Base-by-base conservation (phyloP, 1,284 basidiomycete species). In the Moniliella sp. region DNA sequence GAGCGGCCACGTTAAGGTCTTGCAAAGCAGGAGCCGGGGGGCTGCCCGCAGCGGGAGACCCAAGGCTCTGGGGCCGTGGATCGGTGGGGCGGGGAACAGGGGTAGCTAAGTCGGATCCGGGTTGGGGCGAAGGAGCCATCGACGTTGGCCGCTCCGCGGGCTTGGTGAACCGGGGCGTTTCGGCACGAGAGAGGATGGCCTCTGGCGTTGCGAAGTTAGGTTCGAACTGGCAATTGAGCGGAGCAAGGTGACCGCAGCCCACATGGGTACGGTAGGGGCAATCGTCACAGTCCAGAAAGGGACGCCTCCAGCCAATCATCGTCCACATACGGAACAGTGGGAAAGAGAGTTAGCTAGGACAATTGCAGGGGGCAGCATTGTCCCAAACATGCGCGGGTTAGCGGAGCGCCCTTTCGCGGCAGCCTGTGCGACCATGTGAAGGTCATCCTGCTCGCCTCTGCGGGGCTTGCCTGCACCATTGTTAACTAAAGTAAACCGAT, bases 201-300 rank as follows among this genome's bases (percentile, higher is more conserved):
- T n/a, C n/a, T n/a, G n/a, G n/a, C n/a, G n/a, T n/a, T n/a, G n/a
- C 50, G n/a, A n/a, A n/a, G n/a, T n/a, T n/a, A n/a, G n/a, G n/a
- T n/a, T n/a, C n/a, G n/a, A n/a, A n/a, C 33, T 48, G 50, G 30
- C 51, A 55, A 12, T 46, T 48, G 9, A 50, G 45, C 8, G 43
- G 43, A 4, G 51, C 51, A 9, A 49, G 29, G 17, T 51, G 45
- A 11, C 43, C 48, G 30, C 51, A 55, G 8, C 36, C 47, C 3
- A 52, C 50, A 36, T 55, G 51, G 11, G 50, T 48, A 30, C 26
- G 8, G 40, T 48, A 52, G 11, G 51, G 50, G 27, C 51, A 55
- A 29, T 55, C 51, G 28, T 55, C 51, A 35, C 51, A 55, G 32
- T 55, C 51, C 41, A 52, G 46, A 27, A 52, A 55, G 1, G 51